A percentile compares a stretch with the other conserved stretches of the same genome.
Conservation (phyloP, 2,329 filamentous ascomycete species). For the Waltergamsia citrina region DNA sequence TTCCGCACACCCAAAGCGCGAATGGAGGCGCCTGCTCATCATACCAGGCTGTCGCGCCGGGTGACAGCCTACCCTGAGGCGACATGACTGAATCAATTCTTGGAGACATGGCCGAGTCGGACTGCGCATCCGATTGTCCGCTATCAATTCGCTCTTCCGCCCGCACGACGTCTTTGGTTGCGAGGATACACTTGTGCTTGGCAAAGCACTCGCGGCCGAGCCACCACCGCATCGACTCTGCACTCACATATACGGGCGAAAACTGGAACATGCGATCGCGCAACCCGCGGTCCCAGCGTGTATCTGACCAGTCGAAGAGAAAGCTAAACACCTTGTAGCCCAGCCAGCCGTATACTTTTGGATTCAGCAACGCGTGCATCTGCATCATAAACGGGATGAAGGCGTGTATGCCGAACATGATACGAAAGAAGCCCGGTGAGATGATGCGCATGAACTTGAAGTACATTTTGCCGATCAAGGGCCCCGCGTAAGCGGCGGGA, state of each 20-base stretch:
- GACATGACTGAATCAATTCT: constrained; percentile 6
- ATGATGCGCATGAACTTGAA: constrained; percentile 87
- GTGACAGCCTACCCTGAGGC: constrained; percentile 12
- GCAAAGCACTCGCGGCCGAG: constrained; percentile 76
- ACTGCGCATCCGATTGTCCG: constrained; percentile 5
- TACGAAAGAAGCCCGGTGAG: constrained; percentile 63
- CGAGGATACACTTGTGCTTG: constrained; percentile 73
- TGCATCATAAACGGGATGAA: constrained; percentile 93
- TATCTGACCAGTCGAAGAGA: constrained; percentile 81
- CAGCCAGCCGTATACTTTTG: constrained; percentile 64
- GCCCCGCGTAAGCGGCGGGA: constrained; percentile 82
- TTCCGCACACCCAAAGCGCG: constrained; percentile 79
- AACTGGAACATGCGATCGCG: constrained; percentile 85
- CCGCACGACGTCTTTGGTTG: constrained; percentile 60
- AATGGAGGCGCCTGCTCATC: constrained; percentile 70
- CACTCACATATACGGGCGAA: constrained; percentile 79
- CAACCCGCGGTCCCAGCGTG: constrained; percentile 72
- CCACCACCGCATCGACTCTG: constrained; percentile 95
- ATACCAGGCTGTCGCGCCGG: constrained; percentile 66
- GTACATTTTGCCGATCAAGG: constrained; percentile 76
- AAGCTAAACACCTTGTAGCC: constrained; percentile 87
- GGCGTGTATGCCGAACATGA: constrained; percentile 83
- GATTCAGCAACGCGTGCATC: constrained; percentile 60
- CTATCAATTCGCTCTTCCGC: constrained; percentile 52
- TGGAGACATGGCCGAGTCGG: too few relatives aligned